Evolutionary conservation across 2,329 filamentous ascomycete genomes (phyloP).

Genomic region (Aspergillus persii): DNA sequence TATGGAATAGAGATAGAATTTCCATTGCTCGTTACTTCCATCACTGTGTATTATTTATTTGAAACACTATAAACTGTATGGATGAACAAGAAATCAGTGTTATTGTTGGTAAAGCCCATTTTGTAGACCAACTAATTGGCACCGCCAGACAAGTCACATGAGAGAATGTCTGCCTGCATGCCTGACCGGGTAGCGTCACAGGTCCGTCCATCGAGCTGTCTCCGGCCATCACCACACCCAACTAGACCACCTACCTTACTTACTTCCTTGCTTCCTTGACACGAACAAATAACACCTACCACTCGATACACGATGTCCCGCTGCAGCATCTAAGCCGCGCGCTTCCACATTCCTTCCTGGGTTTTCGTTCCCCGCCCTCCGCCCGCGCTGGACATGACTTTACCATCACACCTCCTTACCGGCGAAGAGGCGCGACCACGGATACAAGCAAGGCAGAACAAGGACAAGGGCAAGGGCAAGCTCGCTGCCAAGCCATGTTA

Average conservation of each 20-base stretch:
- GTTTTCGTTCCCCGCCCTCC: too few species aligned
- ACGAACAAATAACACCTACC: too few species aligned
- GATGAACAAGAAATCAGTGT: neutral
- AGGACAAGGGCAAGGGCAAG: conserved; percentile 16
- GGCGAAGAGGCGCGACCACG: neutral
- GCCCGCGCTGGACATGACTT: conserved; percentile 18
- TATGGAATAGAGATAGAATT: neutral
- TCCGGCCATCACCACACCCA: neutral
- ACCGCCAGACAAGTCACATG: neutral
- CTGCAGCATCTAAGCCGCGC: too few species aligned
- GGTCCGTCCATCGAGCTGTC: neutral
- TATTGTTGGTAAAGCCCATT: too few species aligned
- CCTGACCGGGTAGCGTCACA: neutral
- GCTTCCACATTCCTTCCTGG: too few species aligned
- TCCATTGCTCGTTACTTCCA: neutral
- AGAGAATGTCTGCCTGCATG: neutral
- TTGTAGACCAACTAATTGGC: too few species aligned
- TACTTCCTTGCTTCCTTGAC: neutral
- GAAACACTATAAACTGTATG: neutral
- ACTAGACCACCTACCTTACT: neutral
- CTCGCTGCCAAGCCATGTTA: conserved; percentile 63
- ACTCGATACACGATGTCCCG: too few species aligned
- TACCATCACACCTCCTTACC: neutral
- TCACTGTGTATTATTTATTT: neutral
- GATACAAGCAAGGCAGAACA: neutral